These are phyloP conservation scores for Penicillium longicatenatum DNA, from an alignment of 495 filamentous ascomycete genomes.

Conservation along the genomic window DNA sequence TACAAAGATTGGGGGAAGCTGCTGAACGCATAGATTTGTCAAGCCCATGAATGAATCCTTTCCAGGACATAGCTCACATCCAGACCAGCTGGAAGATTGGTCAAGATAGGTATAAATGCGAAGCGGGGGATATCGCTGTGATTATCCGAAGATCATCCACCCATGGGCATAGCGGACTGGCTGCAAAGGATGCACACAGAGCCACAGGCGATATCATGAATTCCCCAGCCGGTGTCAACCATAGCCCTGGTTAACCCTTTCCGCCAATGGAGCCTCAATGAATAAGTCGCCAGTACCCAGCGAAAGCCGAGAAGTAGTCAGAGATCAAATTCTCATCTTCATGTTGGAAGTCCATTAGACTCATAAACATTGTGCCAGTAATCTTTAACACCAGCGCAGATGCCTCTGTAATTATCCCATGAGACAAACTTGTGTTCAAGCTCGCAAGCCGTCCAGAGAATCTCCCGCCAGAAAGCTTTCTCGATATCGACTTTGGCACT, in stretches of 20 bases:
- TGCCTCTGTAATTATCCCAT: conserved; percentile 32
- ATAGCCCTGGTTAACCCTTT: too few species aligned
- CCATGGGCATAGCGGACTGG: too few species aligned
- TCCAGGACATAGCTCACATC: background rate
- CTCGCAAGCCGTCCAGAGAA: conserved; percentile 49
- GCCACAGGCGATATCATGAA: too few species aligned
- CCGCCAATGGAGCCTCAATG: too few species aligned
- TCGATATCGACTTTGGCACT: conserved; percentile 47
- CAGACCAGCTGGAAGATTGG: background rate
- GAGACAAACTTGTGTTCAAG: conserved; percentile 42
- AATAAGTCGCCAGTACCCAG: background rate
- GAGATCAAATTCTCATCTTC: background rate
- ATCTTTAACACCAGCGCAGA: conserved; percentile 31
- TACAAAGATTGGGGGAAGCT: too few species aligned
- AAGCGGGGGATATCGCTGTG: background rate
- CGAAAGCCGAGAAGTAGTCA: background rate
- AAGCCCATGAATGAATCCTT: background rate
- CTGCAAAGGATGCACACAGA: too few species aligned
- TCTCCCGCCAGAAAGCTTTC: conserved; percentile 50
- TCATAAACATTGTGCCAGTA: conserved; percentile 29
- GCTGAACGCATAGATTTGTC: too few species aligned
- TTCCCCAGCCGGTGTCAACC: too few species aligned
- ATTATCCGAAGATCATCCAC: background rate
- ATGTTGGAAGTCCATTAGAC: conserved; percentile 9
- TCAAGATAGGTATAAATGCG: background rate